Percentiles rank a stretch among this genome's conserved stretches.
phyloP scores from a whole-genome alignment of 495 filamentous ascomycete species.

The Podospora conica region DNA sequence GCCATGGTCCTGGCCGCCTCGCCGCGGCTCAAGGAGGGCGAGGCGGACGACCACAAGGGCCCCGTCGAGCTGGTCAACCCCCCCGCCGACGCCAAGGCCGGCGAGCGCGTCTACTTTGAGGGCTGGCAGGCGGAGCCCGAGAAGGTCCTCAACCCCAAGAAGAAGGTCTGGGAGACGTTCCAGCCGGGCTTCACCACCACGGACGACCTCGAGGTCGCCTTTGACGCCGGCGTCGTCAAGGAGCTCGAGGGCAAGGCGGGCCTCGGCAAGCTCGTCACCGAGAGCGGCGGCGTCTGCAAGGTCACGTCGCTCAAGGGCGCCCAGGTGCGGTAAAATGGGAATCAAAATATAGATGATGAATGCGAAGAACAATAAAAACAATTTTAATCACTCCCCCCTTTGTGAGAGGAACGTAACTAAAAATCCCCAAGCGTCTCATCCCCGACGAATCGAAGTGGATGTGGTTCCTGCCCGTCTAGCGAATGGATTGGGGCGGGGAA shows the following conservation, averaged over 20 bases:
- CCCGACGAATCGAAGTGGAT: not conserved
- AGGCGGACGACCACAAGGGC: constrained; percentile 75
- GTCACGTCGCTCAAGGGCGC: constrained; percentile 68
- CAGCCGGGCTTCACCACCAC: constrained; percentile 93
- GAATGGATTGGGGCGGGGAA: not conserved
- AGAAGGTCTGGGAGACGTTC: constrained; percentile 96
- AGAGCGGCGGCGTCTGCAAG: constrained; percentile 64
- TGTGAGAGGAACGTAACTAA: not conserved
- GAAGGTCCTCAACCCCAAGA: constrained; percentile 92
- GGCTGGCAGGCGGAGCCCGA: constrained; percentile 92
- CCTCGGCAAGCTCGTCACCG: constrained; percentile 62
- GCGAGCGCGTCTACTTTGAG: constrained; percentile 86
- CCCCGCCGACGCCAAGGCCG: constrained; percentile 69
- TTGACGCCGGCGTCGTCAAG: constrained; percentile 41
- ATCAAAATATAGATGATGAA: not conserved
- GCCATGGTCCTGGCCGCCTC: constrained; percentile 98
- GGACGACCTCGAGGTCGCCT: constrained; percentile 66
- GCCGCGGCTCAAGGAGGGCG: constrained; percentile 68
- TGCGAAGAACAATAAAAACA: constrained; percentile 8
- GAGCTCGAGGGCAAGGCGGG: constrained; percentile 52
- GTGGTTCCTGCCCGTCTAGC: not conserved
- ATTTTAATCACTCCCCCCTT: not conserved
- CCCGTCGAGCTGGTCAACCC: constrained; percentile 90
- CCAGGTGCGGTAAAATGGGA: constrained; percentile 53
- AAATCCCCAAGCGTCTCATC: not conserved